phyloP scores from a whole-genome alignment of 345 rosid species.

The Eucalyptus victrix region DNA sequence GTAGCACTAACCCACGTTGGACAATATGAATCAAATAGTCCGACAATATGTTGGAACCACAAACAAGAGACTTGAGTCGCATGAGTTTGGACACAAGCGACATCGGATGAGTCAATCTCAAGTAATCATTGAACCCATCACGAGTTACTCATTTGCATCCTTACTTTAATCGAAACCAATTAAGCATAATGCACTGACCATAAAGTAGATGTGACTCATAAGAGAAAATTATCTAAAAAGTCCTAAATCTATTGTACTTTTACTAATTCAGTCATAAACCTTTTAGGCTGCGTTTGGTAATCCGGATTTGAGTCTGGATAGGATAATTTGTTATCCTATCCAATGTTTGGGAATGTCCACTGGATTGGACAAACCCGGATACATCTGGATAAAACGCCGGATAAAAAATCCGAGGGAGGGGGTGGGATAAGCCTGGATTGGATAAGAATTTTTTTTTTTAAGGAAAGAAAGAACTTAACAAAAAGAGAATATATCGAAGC shows the following conservation, averaged over 20 bases:
- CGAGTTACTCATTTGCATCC: not conserved
- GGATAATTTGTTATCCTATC: too few relatives aligned
- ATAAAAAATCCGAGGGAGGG: too few relatives aligned
- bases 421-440: too few relatives aligned
- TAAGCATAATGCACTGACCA: accelerated
- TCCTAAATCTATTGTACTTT: accelerated
- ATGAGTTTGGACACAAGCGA: not conserved
- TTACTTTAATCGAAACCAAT: not conserved
- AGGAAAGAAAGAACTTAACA: too few relatives aligned
- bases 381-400: too few relatives aligned
- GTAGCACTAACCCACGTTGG: not conserved
- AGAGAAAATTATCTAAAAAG: accelerated
- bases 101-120: not conserved
- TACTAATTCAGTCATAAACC: accelerated
- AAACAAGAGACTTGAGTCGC: not conserved
- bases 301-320: too few relatives aligned
- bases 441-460: too few relatives aligned
- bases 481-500: too few relatives aligned
- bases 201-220: too few relatives aligned
- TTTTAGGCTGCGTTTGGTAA: too few relatives aligned
- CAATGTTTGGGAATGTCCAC: too few relatives aligned
- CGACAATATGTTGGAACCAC: not conserved
- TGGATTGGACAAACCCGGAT: too few relatives aligned
- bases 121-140: not conserved
- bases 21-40: not conserved